Evolutionary conservation across 305 asterid species (phyloP), one percentile per base, ranked within the genome.

Genomic region (Fraxinus floribunda): DNA sequence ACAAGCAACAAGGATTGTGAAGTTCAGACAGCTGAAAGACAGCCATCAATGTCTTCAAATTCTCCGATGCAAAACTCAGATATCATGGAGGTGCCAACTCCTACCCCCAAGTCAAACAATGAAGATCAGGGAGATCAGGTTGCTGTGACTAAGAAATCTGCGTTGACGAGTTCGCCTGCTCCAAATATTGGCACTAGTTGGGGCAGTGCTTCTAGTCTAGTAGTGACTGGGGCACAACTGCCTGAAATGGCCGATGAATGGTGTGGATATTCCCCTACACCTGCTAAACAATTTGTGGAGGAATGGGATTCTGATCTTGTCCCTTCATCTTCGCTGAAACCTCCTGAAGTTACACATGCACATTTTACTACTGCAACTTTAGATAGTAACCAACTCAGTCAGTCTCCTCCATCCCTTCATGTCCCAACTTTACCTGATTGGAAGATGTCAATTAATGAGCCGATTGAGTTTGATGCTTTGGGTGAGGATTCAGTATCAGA

Each of bases 401-500:
- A 82, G 77, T 79, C 89, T 81, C 84, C 92, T 39, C 83, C 90
- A 29, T 79, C 91, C 66, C 90, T 82, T 66, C 89, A 87, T 30
- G 79, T 82, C 39, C 46, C 88, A 44, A 88, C 80, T 82, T 49
- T 81, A 32, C 84, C 93, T 20, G 85, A 81, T 66, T 92, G 98
- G 97, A 92, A 88, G 77, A 72, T 87, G 16, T 83, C 84, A 44
- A 79, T 91, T 81, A 83, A 84, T 20, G 97, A 88, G 84, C 91
- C 93, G 6, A 92, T 94, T 52, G 98, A 91, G 84, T 89, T 94
- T 34, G 91, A 86, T 46, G 91, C 93, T 76, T 79, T 94, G 81
- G 98, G 92, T 32, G 98, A 94, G 89, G 97, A 94, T 55, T 91
- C 94, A 0, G 93, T 94, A 15, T 94, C 98, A 0, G 98, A 92